phyloP scores from a whole-genome alignment of 768 basidiomycete genomes.

The Termitomyces sp. region DNA sequence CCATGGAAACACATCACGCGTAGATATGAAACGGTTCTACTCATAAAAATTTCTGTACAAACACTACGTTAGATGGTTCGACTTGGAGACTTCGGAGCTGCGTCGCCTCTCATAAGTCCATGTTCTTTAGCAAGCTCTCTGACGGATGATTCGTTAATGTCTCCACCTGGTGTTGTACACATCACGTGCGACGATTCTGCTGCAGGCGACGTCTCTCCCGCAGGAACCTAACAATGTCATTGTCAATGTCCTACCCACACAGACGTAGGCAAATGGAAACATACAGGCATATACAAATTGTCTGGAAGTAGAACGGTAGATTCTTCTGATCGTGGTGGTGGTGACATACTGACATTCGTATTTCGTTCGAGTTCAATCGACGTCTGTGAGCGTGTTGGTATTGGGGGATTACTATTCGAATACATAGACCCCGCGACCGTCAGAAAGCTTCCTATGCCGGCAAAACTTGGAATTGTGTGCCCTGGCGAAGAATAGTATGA shows the following conservation, averaged over 20 bases:
- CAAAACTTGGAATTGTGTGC: slow-evolving; percentile 5
- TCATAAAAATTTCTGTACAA: not conserved
- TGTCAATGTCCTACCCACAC: not conserved
- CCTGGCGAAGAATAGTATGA: slow-evolving; percentile 1
- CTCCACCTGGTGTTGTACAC: slow-evolving; percentile 12
- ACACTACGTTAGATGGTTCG: not conserved
- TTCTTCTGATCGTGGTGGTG: not conserved
- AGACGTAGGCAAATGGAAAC: not conserved
- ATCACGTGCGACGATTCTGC: slow-evolving; percentile 16
- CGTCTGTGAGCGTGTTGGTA: not conserved
- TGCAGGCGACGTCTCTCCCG: slow-evolving; percentile 15
- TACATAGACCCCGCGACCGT: not conserved
- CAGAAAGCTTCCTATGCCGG: slow-evolving; percentile 1
- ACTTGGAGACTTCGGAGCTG: not conserved
- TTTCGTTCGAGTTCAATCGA: not conserved
- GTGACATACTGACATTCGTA: not conserved
- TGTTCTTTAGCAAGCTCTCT: not conserved
- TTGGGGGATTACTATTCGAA: not conserved
- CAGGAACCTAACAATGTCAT: not conserved
- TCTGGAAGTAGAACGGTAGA: slow-evolving; percentile 9
- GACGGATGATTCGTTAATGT: slow-evolving; percentile 3
- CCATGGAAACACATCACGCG: not conserved
- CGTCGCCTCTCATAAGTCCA: not conserved
- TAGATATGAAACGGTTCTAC: no score
- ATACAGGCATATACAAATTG: slow-evolving; percentile 12